phyloP scores from a whole-genome alignment of 2,329 filamentous ascomycete species.

The Botryotinia convoluta region DNA sequence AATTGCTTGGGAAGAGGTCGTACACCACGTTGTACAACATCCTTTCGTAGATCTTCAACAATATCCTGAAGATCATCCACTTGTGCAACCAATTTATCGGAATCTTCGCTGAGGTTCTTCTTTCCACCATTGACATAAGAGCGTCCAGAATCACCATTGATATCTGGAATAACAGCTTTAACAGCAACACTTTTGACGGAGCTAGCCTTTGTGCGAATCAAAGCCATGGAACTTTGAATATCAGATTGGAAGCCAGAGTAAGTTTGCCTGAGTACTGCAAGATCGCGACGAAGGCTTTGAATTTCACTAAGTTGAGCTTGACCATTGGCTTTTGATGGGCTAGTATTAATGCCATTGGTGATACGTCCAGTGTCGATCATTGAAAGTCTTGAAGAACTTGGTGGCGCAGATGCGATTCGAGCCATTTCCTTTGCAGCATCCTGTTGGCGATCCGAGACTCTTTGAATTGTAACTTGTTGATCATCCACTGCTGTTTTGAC shows the following conservation, averaged over 20 bases:
- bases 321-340: constrained; percentile 34
- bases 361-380: constrained; percentile 31
- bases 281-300: constrained; percentile 77
- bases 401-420: constrained; percentile 38
- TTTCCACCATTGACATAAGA: constrained; percentile 83
- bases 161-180: constrained; percentile 66
- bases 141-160: constrained; percentile 77
- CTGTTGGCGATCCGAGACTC: constrained; percentile 86
- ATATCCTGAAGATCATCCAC: constrained; percentile 97
- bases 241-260: constrained; percentile 90
- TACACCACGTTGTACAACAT: constrained; percentile 90
- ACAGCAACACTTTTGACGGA: constrained; percentile 74
- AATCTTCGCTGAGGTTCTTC: constrained; percentile 81
- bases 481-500: constrained; percentile 81
- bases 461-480: constrained; percentile 76
- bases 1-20: constrained; percentile 87
- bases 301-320: constrained; percentile 72
- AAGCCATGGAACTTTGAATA: constrained; percentile 81
- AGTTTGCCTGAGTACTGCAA: constrained; percentile 88
- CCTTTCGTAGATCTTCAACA: constrained; percentile 94
- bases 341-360: constrained; percentile 33
- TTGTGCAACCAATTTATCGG: constrained; percentile 82
- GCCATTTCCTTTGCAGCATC: constrained; percentile 87
- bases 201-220: constrained; percentile 76
- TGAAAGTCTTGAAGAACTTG: constrained; percentile 32